Percentiles rank a stretch among this genome's conserved stretches.
Evolutionary conservation across 371 early-diverging fungal species (phyloP).

Genomic region (Mucor plumbeus): DNA sequence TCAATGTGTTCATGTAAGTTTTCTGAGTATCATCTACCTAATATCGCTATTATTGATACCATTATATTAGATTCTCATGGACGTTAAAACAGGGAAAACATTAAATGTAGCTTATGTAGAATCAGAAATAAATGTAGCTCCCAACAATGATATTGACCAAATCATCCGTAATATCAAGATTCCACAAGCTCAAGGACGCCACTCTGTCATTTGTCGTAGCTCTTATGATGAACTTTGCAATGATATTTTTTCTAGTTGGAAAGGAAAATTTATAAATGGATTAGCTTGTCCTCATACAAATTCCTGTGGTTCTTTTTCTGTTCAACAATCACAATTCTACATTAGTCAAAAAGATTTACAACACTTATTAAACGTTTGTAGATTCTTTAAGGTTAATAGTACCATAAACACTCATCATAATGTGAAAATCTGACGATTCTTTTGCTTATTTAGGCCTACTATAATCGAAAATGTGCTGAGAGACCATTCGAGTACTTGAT

Average conservation of each 20-base stretch:
- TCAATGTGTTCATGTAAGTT: conserved; percentile 25
- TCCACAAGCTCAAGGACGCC: conserved; percentile 13
- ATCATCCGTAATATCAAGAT: background rate
- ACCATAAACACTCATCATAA: background rate
- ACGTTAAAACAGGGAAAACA: conserved; percentile 23
- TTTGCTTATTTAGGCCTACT: conserved; percentile 11
- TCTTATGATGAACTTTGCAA: conserved; percentile 22
- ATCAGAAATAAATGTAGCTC: background rate
- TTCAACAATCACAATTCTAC: conserved; percentile 5
- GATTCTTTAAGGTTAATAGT: conserved; percentile 24
- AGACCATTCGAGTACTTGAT: conserved; percentile 29
- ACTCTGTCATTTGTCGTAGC: background rate
- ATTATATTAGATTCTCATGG: conserved; percentile 26
- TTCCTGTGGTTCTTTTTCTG: background rate
- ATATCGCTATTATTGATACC: background rate
- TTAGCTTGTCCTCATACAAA: background rate
- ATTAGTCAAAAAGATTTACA: conserved; percentile 29
- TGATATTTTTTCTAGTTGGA: conserved; percentile 17
- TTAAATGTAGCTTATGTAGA: conserved; percentile 18
- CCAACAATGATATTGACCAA: background rate
- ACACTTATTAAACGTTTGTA: conserved; percentile 17
- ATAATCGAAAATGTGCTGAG: conserved; percentile 31
- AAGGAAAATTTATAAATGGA: conserved; percentile 16
- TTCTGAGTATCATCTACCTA: too few relatives aligned
- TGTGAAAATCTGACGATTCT: background rate